A percentile compares a stretch with the other conserved stretches of the same genome.
Evolutionary conservation across 495 filamentous ascomycete genomes (phyloP).

Genomic region (Hypomontagnella monticulosa): DNA sequence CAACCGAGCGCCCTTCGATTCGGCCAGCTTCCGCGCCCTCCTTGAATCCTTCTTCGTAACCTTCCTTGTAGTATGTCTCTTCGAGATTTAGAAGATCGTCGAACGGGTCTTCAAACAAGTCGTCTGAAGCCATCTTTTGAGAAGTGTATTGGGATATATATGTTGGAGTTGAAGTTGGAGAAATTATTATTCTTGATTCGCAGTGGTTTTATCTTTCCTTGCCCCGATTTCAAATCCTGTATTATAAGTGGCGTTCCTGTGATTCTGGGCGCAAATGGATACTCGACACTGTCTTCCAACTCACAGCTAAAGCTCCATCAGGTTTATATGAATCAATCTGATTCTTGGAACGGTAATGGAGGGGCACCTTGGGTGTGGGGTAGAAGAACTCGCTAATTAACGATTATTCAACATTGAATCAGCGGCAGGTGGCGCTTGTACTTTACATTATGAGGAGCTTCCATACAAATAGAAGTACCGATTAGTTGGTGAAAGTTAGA

Average conservation of each 20-base stretch:
- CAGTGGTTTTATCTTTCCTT: not conserved
- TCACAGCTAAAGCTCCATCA: too few relatives aligned
- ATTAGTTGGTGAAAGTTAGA: too few relatives aligned
- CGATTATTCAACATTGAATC: too few relatives aligned
- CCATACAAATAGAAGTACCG: not conserved
- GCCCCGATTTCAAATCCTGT: too few relatives aligned
- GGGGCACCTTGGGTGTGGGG: constrained; percentile 22
- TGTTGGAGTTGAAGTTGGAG: not conserved
- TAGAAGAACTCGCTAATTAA: too few relatives aligned
- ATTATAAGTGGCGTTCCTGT: too few relatives aligned
- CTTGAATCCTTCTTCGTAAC: constrained; percentile 74
- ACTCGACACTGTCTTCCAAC: too few relatives aligned
- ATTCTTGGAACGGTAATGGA: constrained; percentile 14
- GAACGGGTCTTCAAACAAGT: constrained; percentile 75
- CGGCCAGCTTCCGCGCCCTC: constrained; percentile 85
- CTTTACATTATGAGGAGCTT: not conserved
- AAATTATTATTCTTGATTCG: not conserved
- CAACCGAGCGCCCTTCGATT: constrained; percentile 88
- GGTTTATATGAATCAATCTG: too few relatives aligned
- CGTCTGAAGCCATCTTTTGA: constrained; percentile 43
- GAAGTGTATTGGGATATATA: not conserved
- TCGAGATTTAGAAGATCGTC: constrained; percentile 80
- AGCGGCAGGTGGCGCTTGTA: too few relatives aligned
- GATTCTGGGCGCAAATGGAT: too few relatives aligned
- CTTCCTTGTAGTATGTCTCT: constrained; percentile 85